A percentile compares a stretch with the other conserved stretches of the same genome.
phyloP scores from a whole-genome alignment of 2,329 filamentous ascomycete genomes.

The Exophiala mesophila region DNA sequence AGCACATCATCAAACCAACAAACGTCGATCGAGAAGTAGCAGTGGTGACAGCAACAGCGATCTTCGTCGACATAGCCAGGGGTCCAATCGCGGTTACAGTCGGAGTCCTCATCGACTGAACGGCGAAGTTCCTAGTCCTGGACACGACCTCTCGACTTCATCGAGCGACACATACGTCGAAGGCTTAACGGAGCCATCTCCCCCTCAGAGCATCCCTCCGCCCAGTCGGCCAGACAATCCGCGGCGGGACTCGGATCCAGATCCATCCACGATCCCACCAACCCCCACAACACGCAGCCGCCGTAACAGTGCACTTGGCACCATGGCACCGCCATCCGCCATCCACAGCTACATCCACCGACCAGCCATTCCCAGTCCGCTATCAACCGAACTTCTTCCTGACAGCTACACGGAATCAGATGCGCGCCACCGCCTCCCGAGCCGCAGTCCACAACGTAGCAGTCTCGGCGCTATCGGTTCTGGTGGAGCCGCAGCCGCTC shows the following conservation, averaged over 20 bases:
- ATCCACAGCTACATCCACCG: conserved; percentile 14
- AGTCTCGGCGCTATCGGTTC: background rate
- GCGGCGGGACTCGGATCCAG: background rate
- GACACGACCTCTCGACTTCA: conserved; percentile 3
- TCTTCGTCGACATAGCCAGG: no score
- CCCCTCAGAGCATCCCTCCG: background rate
- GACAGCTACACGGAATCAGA: conserved; percentile 1
- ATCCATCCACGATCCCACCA: conserved; percentile 5
- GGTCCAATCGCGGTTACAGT: conserved; percentile 1
- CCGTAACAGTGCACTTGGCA: conserved; percentile 15
- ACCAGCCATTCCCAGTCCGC: conserved; percentile 15
- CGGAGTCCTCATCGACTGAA: conserved; percentile 3
- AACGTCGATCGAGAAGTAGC: conserved; percentile 9
- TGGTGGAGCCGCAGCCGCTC: no score
- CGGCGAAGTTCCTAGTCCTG: background rate
- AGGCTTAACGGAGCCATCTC: background rate
- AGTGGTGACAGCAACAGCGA: conserved; percentile 7
- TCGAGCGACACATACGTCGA: conserved; percentile 6
- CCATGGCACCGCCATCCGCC: conserved; percentile 9
- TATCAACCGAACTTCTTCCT: conserved; percentile 17
- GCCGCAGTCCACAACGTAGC: conserved; percentile 6
- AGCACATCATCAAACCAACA: conserved; percentile 5
- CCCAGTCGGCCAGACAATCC: background rate
- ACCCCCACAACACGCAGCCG: conserved; percentile 10
- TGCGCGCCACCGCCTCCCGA: conserved; percentile 1